These are phyloP conservation scores for Diplotaxis tenuifolia DNA, from an alignment of 345 rosid genomes.

Conservation along the genomic window DNA sequence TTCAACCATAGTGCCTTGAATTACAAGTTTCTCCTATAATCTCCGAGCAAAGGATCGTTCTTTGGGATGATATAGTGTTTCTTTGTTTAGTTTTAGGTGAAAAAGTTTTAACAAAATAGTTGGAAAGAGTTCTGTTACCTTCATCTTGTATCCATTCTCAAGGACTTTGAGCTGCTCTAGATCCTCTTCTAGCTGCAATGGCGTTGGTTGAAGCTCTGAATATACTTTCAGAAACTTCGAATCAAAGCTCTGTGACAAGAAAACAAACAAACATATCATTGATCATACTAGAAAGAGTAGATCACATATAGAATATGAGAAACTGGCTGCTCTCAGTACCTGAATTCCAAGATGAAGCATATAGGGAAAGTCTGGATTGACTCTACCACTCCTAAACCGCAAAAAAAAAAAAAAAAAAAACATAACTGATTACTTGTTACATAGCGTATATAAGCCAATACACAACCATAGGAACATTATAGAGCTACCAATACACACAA, in stretches of 20 bases:
- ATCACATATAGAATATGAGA: neutral
- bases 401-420: neutral
- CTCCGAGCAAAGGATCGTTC: neutral
- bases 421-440: neutral
- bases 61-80: neutral
- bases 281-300: neutral
- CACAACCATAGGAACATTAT: too few species aligned
- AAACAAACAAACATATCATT: neutral
- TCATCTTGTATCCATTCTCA: constrained; percentile 96
- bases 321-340: constrained; percentile 41
- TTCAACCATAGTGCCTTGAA: neutral
- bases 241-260: constrained; percentile 70
- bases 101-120: neutral
- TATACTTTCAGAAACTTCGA: constrained; percentile 78
- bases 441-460: neutral
- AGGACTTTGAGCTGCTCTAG: constrained; percentile 97
- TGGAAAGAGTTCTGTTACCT: constrained; percentile 44
- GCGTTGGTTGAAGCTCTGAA: constrained; percentile 80
- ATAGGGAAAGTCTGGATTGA: constrained; percentile 78
- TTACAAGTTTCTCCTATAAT: neutral
- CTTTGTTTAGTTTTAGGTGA: neutral
- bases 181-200: constrained; percentile 90
- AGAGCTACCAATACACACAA: neutral
- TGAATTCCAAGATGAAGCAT: constrained; percentile 98
- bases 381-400: constrained; percentile 68